Conservation (phyloP, 805 yeast species). For the Maudiozyma turicensis region DNA sequence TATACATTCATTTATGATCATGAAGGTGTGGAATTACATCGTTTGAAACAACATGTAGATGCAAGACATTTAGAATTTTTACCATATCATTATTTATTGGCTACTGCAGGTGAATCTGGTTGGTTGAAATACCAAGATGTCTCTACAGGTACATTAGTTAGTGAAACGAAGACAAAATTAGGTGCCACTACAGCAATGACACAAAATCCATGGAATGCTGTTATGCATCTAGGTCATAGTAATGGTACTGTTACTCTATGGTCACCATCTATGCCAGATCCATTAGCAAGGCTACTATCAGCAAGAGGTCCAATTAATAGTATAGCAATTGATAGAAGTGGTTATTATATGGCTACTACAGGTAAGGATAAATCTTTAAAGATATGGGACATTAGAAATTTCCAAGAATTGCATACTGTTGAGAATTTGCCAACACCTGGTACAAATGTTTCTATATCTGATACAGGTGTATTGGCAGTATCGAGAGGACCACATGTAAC, state of each 20-base stretch:
- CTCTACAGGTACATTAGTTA: conserved; percentile 78
- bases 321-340: conserved; percentile 81
- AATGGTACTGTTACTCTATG: conserved; percentile 90
- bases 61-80: conserved; percentile 74
- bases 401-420: conserved; percentile 55
- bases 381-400: conserved; percentile 88
- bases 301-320: conserved; percentile 83
- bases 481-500: conserved; percentile 95
- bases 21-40: conserved; percentile 84
- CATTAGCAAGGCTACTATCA: conserved; percentile 72
- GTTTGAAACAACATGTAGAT: conserved; percentile 83
- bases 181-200: conserved; percentile 87
- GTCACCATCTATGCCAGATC: conserved; percentile 83
- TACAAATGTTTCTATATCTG: conserved; percentile 67
- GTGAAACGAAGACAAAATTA: conserved; percentile 74
- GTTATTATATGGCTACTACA: conserved; percentile 86
- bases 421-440: conserved; percentile 78
- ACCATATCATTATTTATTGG: conserved; percentile 85
- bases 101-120: conserved; percentile 84
- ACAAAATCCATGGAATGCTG: conserved; percentile 93
- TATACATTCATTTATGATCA: conserved; percentile 88
- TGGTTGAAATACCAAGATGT: conserved; percentile 89
- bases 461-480: conserved; percentile 77
- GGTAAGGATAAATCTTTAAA: conserved; percentile 80
- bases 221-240: conserved; percentile 84